Evolutionary conservation across 2,329 filamentous ascomycete species (phyloP).

Genomic region (Juglanconis oblonga): DNA sequence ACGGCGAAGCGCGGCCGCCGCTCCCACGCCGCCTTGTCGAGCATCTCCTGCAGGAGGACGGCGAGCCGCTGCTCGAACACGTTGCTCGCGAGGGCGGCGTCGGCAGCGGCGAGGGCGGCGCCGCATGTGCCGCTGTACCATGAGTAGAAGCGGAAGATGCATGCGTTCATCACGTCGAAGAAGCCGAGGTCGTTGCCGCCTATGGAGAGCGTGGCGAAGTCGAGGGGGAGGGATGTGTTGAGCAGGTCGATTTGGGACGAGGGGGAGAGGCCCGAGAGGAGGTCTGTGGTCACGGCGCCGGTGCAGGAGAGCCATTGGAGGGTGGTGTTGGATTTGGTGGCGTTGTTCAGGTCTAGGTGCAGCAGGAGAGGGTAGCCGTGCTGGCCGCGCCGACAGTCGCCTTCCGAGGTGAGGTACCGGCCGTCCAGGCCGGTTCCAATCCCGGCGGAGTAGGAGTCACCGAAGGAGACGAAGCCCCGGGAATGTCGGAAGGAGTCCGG

Average conservation of each 20-base stretch:
- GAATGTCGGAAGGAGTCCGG: neutral
- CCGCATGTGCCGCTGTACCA: constrained; percentile 46
- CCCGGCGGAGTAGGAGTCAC: constrained; percentile 47
- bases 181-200: constrained; percentile 49
- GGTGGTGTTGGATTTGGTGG: constrained; percentile 24
- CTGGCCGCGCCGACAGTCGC: constrained; percentile 39
- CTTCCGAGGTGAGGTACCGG: constrained; percentile 26
- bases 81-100: constrained; percentile 30
- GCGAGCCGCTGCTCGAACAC: constrained; percentile 38
- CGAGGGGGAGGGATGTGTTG: constrained; percentile 33
- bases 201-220: constrained; percentile 45
- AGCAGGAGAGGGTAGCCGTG: constrained; percentile 42
- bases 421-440: constrained; percentile 43
- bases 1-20: constrained; percentile 39
- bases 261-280: constrained; percentile 31
- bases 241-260: constrained; percentile 41
- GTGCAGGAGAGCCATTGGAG: constrained; percentile 48
- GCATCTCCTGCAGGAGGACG: constrained; percentile 39
- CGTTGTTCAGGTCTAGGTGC: constrained; percentile 32
- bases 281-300: constrained; percentile 38
- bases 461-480: constrained; percentile 39
- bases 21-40: constrained; percentile 43
- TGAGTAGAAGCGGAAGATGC: constrained; percentile 48
- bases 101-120: constrained; percentile 34
- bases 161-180: constrained; percentile 48